Conservation (phyloP, 1,284 basidiomycete genomes). For the Anthracocystis walkeri region DNA sequence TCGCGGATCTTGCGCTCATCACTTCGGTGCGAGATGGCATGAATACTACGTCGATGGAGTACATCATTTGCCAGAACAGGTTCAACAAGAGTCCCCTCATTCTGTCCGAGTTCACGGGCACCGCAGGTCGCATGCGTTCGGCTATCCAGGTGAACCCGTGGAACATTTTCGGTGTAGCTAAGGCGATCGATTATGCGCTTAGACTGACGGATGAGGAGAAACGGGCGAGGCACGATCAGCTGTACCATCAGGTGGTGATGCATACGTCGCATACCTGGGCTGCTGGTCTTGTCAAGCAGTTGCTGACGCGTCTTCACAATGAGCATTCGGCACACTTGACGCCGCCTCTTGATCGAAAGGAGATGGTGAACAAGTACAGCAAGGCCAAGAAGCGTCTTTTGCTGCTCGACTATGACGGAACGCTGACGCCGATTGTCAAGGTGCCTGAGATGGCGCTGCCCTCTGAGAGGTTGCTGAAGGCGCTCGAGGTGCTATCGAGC, state of each 20-base stretch:
- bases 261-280: slow-evolving; percentile 98
- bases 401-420: slow-evolving; percentile 98
- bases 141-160: slow-evolving; percentile 81
- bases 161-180: slow-evolving; percentile 86
- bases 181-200: slow-evolving; percentile 91
- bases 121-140: slow-evolving; percentile 85
- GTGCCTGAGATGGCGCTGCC: slow-evolving; percentile 89
- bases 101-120: slow-evolving; percentile 97
- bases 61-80: slow-evolving; percentile 87
- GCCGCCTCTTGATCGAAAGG: slow-evolving; percentile 80
- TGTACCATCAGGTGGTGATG: slow-evolving; percentile 84
- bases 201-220: slow-evolving; percentile 85
- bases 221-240: slow-evolving; percentile 77
- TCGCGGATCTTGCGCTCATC: slow-evolving; percentile 94
- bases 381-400: slow-evolving; percentile 85
- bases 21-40: slow-evolving; percentile 96
- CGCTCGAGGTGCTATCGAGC: slow-evolving; percentile 78
- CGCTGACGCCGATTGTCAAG: slow-evolving; percentile 96
- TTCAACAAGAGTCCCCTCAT: slow-evolving; percentile 83
- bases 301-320: slow-evolving; percentile 83
- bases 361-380: slow-evolving; percentile 78
- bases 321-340: slow-evolving; percentile 88
- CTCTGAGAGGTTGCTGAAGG: slow-evolving; percentile 79
- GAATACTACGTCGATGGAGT: slow-evolving; percentile 98
- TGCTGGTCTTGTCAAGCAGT: slow-evolving; percentile 85